Evolutionary conservation across 2,329 filamentous ascomycete species (phyloP), one percentile per base, ranked within the genome.

Genomic region (Graphilbum sp.): DNA sequence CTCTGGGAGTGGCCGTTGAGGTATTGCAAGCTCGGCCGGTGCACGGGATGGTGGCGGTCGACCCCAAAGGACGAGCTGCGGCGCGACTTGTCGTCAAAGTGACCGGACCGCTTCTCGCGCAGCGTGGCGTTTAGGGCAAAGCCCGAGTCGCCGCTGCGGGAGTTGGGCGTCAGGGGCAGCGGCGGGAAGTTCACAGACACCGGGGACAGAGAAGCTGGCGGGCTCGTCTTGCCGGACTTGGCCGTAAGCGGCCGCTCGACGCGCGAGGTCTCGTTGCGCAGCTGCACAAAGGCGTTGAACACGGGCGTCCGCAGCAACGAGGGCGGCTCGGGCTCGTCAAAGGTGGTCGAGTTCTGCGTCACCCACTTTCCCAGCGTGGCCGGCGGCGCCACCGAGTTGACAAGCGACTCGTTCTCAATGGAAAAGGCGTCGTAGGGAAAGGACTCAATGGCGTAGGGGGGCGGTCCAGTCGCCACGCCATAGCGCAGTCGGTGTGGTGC

Each of bases 61-160:
- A 87, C 66, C 23, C 79, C 83, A 57, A 94, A 92, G 1, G 87
- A 93, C n/a, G 87, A 93, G 61, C 87, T 95, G 46, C 88, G 75
- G 42, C 87, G 74, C n/a, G 80, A 80, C 46, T 69, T 62, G 45
- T 79, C 74, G 50, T 90, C 82, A 48, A 96, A 94, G 54, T 95
- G 85, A 2, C 83, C 87, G 3, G 90, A 96, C 37, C 88, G 75
- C 63, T 96, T 98, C 59, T 96, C 90, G 24, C 86, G 76, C 41
- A 98, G 64, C 5, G 84, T 93, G 16, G 82, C 75, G 45, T 87
- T 79, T 40, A 94, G 64, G 27, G 84, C 82, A 56, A 90, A 92
- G 2, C 85, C 88, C 5, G 88, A 95, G 53, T 98, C 90, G 27
- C 27, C 27, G 50, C 80, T 92, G 15, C 86, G 72, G 6, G 86